Conservation (phyloP, 2,329 filamentous ascomycete genomes). For the Drechmeria coniospora region DNA sequence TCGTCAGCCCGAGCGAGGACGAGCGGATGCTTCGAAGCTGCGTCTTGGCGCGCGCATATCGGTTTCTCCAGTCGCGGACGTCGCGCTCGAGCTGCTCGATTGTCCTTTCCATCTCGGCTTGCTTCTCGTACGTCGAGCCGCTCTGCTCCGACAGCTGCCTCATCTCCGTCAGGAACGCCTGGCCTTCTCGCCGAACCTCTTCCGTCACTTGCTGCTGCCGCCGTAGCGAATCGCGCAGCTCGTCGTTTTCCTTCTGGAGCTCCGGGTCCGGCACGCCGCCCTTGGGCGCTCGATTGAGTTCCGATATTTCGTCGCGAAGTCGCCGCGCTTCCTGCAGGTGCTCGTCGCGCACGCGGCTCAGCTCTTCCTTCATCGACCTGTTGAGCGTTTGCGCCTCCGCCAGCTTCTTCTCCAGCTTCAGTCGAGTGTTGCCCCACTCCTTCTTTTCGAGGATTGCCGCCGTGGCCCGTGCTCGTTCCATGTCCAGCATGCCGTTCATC, state of each 20-base stretch:
- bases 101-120: constrained; percentile 61
- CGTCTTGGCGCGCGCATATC: constrained; percentile 77
- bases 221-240: constrained; percentile 45
- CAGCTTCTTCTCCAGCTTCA: constrained; percentile 57
- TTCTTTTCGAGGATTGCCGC: constrained; percentile 48
- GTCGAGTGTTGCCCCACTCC: constrained; percentile 52
- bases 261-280: constrained; percentile 27
- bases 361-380: constrained; percentile 60
- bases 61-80: constrained; percentile 76
- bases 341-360: constrained; percentile 57
- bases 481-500: constrained; percentile 41
- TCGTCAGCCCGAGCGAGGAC: constrained; percentile 58
- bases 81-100: constrained; percentile 68
- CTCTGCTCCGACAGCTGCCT: constrained; percentile 68
- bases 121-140: constrained; percentile 62
- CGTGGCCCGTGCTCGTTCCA: constrained; percentile 37
- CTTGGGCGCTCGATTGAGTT: constrained; percentile 25
- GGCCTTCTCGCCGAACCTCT: constrained; percentile 72
- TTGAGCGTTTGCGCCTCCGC: constrained; percentile 63
- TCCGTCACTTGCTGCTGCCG: constrained; percentile 74
- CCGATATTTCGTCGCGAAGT: constrained; percentile 32
- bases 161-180: constrained; percentile 80
- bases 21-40: constrained; percentile 70
- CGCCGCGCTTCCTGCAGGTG: constrained; percentile 48
- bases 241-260: constrained; percentile 52